Evolutionary conservation across 345 rosid genomes (phyloP).

Genomic region (Camelina hispida): DNA sequence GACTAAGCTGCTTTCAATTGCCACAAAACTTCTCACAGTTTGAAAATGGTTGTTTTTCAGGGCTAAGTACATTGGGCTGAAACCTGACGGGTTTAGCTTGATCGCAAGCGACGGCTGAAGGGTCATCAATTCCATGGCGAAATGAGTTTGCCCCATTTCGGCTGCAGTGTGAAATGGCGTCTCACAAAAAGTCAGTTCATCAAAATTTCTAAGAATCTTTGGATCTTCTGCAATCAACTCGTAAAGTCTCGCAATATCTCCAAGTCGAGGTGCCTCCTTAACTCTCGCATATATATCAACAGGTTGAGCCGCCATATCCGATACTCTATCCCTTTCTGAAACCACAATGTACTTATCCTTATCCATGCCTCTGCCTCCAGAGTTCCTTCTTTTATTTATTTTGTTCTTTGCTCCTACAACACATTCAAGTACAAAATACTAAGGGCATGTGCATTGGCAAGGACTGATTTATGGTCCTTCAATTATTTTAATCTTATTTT

Average conservation of each 20-base stretch:
- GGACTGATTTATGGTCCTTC: too few relatives aligned
- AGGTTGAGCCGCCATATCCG: background rate
- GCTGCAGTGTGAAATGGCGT: conserved; percentile 52
- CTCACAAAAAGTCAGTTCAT: conserved; percentile 31
- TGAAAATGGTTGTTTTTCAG: background rate
- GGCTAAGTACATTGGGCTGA: conserved; percentile 46
- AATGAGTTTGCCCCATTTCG: conserved; percentile 26
- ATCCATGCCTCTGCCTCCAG: background rate
- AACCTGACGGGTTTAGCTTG: conserved; percentile 44
- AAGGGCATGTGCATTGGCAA: too few relatives aligned
- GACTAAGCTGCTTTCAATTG: conserved; percentile 28
- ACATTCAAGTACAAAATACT: too few relatives aligned
- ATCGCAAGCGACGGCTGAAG: conserved; percentile 39
- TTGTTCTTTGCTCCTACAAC: background rate
- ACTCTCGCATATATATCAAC: too few relatives aligned
- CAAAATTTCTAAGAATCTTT: conserved; percentile 19
- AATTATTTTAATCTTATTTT: too few relatives aligned
- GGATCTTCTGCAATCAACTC: conserved; percentile 29
- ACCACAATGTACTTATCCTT: too few relatives aligned
- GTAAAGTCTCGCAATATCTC: background rate
- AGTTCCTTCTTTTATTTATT: too few relatives aligned
- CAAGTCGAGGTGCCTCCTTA: background rate
- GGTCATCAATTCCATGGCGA: conserved; percentile 41
- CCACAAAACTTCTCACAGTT: conserved; percentile 34
- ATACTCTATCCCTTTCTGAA: background rate